A percentile compares a stretch with the other conserved stretches of the same genome.
These are phyloP conservation scores for Lignosus rhinocerotis DNA, from an alignment of 1,284 basidiomycete species.

Conservation along the genomic window DNA sequence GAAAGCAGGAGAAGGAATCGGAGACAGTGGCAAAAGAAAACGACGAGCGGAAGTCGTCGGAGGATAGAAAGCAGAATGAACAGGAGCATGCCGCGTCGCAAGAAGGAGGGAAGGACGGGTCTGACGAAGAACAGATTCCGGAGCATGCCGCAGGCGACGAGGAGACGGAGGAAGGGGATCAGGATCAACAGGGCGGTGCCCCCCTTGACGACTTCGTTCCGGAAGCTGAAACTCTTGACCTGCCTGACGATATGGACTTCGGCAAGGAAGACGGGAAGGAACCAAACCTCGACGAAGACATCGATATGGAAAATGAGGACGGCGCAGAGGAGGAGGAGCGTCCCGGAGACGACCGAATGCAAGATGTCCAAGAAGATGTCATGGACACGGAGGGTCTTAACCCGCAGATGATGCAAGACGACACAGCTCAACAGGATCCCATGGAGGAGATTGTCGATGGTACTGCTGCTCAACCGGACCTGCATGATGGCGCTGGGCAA, in stretches of 20 bases:
- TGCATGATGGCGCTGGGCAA: constrained; percentile 33
- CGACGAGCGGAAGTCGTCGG: constrained; percentile 35
- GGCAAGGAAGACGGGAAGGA: constrained; percentile 39
- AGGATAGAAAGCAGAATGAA: constrained; percentile 39
- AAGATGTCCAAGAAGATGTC: constrained; percentile 22
- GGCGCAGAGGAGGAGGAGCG: constrained; percentile 35
- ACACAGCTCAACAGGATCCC: constrained; percentile 12
- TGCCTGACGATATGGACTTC: constrained; percentile 83
- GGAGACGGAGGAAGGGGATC: constrained; percentile 39
- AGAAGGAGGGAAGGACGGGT: constrained; percentile 53
- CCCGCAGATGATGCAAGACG: constrained; percentile 19
- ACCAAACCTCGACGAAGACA: constrained; percentile 39
- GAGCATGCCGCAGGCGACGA: constrained; percentile 6
- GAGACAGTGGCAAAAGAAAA: constrained; percentile 83
- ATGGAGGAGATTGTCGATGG: constrained; percentile 26
- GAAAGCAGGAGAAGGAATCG: constrained; percentile 48
- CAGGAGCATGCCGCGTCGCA: constrained; percentile 66
- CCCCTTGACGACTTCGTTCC: constrained; percentile 73
- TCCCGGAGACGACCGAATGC: constrained; percentile 11
- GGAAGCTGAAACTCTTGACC: constrained; percentile 78
- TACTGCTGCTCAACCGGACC: constrained; percentile 42
- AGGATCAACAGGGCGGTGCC: constrained; percentile 54
- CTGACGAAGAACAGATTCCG: not conserved
- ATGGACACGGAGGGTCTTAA: constrained; percentile 22
- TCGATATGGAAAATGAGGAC: constrained; percentile 45